Evolutionary conservation across 495 filamentous ascomycete species (phyloP).

Genomic region (Thermochaetoides thermophila): DNA sequence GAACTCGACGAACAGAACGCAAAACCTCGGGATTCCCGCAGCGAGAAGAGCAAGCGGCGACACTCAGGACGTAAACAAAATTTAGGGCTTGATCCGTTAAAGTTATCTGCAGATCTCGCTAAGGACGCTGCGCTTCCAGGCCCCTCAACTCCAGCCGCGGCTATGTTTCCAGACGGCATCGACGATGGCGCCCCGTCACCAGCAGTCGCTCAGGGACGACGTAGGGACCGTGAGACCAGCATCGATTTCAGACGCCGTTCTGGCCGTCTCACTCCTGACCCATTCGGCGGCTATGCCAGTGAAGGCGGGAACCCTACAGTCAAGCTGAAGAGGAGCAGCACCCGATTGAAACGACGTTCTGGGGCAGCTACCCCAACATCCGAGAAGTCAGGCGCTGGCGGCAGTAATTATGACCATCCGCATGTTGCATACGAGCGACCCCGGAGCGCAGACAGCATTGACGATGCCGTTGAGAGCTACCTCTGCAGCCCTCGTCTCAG

Average conservation of each 20-base stretch:
- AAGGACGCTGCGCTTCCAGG: conserved; percentile 10
- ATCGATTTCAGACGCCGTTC: conserved; percentile 26
- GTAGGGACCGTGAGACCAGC: conserved; percentile 30
- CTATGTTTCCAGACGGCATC: conserved; percentile 15
- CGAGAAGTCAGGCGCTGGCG: too few species aligned
- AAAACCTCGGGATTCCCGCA: conserved; percentile 4
- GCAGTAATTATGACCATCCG: conserved; percentile 17
- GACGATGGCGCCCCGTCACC: conserved; percentile 60
- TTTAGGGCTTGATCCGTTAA: conserved; percentile 12
- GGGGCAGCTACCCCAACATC: conserved; percentile 25
- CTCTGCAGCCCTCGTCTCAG: conserved; percentile 69
- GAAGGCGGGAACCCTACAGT: conserved; percentile 26
- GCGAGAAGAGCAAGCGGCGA: conserved; percentile 11
- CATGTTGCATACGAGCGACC: conserved; percentile 44
- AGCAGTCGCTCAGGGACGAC: conserved; percentile 41
- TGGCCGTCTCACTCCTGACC: conserved; percentile 28
- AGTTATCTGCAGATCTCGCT: conserved; percentile 14
- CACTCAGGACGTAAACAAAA: conserved; percentile 9
- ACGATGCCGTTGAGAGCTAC: conserved; percentile 76
- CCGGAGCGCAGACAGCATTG: conserved; percentile 70
- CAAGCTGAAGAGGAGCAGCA: conserved; percentile 31
- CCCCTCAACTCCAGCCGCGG: conserved; percentile 10
- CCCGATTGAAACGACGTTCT: conserved; percentile 33
- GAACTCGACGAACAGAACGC: conserved; percentile 19
- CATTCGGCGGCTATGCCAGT: conserved; percentile 20